Evolutionary conservation across 768 basidiomycete genomes (phyloP).

Genomic region (Tylopilus cervinicoccineus): DNA sequence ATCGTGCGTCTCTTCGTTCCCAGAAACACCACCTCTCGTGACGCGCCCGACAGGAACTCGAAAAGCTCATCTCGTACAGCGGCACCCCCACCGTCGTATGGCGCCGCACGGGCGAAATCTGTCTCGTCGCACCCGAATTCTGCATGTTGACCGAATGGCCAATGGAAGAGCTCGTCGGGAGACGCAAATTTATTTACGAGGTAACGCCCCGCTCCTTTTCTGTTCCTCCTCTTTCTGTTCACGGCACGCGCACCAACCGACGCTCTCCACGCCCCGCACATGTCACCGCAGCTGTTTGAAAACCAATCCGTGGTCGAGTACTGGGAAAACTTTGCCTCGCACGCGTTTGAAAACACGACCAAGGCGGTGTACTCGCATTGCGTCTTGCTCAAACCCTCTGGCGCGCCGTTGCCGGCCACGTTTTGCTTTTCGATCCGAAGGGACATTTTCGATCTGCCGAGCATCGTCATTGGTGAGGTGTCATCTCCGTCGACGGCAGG

Average conservation of each 20-base stretch:
- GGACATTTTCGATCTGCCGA: constrained; percentile 88
- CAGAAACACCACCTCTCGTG: neutral
- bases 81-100: constrained; percentile 97
- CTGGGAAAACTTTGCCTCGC: constrained; percentile 94
- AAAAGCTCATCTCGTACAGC: constrained; percentile 94
- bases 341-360: constrained; percentile 97
- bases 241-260: constrained; percentile 10
- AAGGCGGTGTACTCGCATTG: constrained; percentile 94
- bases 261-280: neutral
- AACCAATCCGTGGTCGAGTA: constrained; percentile 94
- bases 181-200: constrained; percentile 45
- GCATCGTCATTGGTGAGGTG: constrained; percentile 75
- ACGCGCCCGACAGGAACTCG: constrained; percentile 67
- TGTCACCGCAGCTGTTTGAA: constrained; percentile 70
- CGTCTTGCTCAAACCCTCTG: constrained; percentile 79
- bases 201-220: constrained; percentile 24
- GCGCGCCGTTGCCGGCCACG: constrained; percentile 82
- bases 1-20: constrained; percentile 48
- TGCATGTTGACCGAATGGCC: constrained; percentile 91
- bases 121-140: constrained; percentile 94
- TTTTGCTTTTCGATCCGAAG: constrained; percentile 95
- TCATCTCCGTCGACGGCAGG: neutral
- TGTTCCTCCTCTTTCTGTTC: constrained; percentile 16
- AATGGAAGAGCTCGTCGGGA: constrained; percentile 70
- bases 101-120: constrained; percentile 97